phyloP scores from a whole-genome alignment of 2,329 filamentous ascomycete species.

The Dactylellina leptospora region DNA sequence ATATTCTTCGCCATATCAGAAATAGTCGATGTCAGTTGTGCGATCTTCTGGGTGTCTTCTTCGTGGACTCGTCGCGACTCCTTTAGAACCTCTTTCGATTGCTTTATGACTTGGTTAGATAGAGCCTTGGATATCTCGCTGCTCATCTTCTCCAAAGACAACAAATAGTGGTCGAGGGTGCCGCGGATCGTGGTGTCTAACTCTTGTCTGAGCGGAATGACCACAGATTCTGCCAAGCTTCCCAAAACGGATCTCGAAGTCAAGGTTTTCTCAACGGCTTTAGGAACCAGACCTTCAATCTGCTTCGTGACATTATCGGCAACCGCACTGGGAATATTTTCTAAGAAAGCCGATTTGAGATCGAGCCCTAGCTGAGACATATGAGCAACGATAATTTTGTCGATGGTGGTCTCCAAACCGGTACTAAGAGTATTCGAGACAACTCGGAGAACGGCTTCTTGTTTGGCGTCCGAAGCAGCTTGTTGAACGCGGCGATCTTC shows the following conservation, averaged over 20 bases:
- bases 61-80: slow-evolving; percentile 61
- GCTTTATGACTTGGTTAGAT: slow-evolving; percentile 34
- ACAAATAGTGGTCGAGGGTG: slow-evolving; percentile 26
- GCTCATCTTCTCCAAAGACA: slow-evolving; percentile 30
- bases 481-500: slow-evolving; percentile 75
- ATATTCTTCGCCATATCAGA: slow-evolving; percentile 74
- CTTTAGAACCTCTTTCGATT: slow-evolving; percentile 41
- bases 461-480: slow-evolving; percentile 71
- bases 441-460: slow-evolving; percentile 74
- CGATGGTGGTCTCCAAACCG: slow-evolving; percentile 78
- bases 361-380: slow-evolving; percentile 81
- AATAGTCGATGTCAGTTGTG: slow-evolving; percentile 74
- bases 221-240: slow-evolving; percentile 19
- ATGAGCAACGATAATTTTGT: slow-evolving; percentile 77
- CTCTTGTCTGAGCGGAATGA: slow-evolving; percentile 55
- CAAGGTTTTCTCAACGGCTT: slow-evolving; percentile 64
- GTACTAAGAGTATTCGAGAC: slow-evolving; percentile 74
- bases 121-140: slow-evolving; percentile 58
- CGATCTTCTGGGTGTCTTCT: slow-evolving; percentile 71
- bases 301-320: slow-evolving; percentile 75
- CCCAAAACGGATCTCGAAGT: slow-evolving; percentile 30
- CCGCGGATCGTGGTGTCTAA: slow-evolving; percentile 55
- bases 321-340: slow-evolving; percentile 73
- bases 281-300: slow-evolving; percentile 74
- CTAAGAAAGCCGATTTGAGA: slow-evolving; percentile 75